phyloP scores from a whole-genome alignment of 257 asterid genomes.

The Ehretia macrophylla region DNA sequence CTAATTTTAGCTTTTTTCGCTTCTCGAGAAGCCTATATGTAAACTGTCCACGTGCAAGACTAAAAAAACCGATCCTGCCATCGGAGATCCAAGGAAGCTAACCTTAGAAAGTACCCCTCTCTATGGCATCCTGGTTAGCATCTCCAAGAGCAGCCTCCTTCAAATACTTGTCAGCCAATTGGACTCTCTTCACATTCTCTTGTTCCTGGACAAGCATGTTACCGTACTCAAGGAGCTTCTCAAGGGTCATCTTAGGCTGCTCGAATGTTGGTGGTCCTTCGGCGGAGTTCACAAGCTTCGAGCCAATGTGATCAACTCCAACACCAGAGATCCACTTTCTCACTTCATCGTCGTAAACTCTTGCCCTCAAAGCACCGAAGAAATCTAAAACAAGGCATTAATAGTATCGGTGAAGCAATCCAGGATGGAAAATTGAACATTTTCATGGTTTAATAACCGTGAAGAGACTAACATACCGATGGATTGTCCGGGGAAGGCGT shows the following conservation, averaged over 20 bases:
- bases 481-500: conserved; percentile 86
- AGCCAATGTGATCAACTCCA: conserved; percentile 57
- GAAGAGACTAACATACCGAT: conserved; percentile 41
- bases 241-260: conserved; percentile 66
- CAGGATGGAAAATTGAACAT: background rate
- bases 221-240: conserved; percentile 71
- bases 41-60: too few species aligned
- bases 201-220: conserved; percentile 76
- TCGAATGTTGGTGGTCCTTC: conserved; percentile 71
- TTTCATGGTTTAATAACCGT: background rate
- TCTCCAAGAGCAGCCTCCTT: conserved; percentile 78
- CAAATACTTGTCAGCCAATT: conserved; percentile 64
- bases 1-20: too few species aligned
- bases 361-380: conserved; percentile 86
- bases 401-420: background rate
- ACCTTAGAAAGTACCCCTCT: conserved; percentile 54
- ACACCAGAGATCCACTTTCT: conserved; percentile 50
- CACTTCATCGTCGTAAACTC: conserved; percentile 80
- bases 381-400: conserved; percentile 37
- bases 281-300: conserved; percentile 70
- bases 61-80: too few species aligned
- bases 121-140: conserved; percentile 63
- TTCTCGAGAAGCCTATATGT: too few species aligned
- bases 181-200: conserved; percentile 90
- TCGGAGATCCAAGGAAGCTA: too few species aligned